These are phyloP conservation scores for Pholiota molesta DNA, from an alignment of 768 basidiomycete genomes.

Conservation along the genomic window DNA sequence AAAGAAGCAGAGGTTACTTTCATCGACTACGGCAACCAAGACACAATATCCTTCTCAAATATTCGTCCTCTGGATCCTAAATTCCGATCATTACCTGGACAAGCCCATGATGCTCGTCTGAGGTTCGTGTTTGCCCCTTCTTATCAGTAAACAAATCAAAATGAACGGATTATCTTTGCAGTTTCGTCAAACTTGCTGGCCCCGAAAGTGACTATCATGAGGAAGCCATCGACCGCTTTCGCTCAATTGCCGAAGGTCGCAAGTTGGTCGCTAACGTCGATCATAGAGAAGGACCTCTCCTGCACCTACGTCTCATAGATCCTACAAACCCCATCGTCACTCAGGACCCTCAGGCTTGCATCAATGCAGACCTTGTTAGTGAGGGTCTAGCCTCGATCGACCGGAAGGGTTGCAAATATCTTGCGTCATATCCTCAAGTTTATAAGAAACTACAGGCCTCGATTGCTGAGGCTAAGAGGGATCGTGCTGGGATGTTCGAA, in stretches of 20 bases:
- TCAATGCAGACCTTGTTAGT: conserved; percentile 88
- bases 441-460: conserved; percentile 66
- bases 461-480: conserved; percentile 66
- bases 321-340: conserved; percentile 71
- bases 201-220: conserved; percentile 83
- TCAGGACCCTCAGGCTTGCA: conserved; percentile 70
- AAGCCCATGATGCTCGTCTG: conserved; percentile 93
- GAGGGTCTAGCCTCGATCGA: conserved; percentile 88
- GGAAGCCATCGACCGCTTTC: conserved; percentile 89
- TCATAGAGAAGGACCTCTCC: conserved; percentile 71
- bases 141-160: neutral
- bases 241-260: conserved; percentile 84
- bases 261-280: conserved; percentile 97
- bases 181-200: conserved; percentile 85
- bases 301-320: conserved; percentile 94
- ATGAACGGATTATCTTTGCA: conserved; percentile 28
- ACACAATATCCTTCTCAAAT: conserved; percentile 78
- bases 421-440: conserved; percentile 69
- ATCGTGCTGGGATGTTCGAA: conserved; percentile 84
- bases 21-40: conserved; percentile 96
- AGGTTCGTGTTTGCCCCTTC: conserved; percentile 49
- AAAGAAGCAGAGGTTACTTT: conserved; percentile 95
- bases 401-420: conserved; percentile 74
- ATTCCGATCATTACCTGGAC: conserved; percentile 89
- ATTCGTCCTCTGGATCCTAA: conserved; percentile 88